These are phyloP conservation scores for Hordeum marinum DNA, from an alignment of 176 grass and related monocot genomes.

Conservation along the genomic window DNA sequence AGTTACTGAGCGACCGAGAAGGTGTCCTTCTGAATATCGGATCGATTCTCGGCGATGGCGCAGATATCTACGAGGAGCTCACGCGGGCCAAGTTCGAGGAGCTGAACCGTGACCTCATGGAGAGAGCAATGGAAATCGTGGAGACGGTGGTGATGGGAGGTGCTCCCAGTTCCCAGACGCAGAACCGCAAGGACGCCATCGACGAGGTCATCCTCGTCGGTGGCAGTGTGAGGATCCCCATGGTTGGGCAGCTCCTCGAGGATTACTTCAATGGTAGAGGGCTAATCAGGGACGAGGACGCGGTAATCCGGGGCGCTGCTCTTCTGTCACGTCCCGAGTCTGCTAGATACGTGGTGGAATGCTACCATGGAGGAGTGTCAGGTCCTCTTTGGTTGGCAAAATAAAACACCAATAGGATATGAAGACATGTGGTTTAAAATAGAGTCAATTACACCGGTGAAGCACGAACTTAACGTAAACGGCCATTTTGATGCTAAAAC, in stretches of 20 bases:
- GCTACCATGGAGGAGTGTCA: not conserved
- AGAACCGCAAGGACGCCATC: not conserved
- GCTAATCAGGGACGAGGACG: not conserved
- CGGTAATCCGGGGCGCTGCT: not conserved
- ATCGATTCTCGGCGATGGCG: not conserved
- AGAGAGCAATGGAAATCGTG: not conserved
- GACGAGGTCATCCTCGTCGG: not conserved
- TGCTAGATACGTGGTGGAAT: not conserved
- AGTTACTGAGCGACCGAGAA: not conserved
- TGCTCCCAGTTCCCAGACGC: not conserved
- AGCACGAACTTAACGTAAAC: too few relatives aligned
- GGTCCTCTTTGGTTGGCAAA: not conserved
- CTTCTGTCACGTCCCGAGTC: not conserved
- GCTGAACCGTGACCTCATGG: not conserved
- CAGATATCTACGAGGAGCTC: not conserved
- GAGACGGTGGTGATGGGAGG: not conserved
- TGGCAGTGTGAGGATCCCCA: not conserved
- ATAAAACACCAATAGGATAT: not conserved
- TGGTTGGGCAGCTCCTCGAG: not conserved
- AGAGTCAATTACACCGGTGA: too few relatives aligned
- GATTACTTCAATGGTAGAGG: not conserved
- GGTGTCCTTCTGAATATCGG: not conserved
- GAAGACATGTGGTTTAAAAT: too few relatives aligned
- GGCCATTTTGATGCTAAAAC: too few relatives aligned
- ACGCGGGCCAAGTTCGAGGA: not conserved